Conservation (phyloP, 495 filamentous ascomycete genomes). For the Aspergillus avenaceus region DNA sequence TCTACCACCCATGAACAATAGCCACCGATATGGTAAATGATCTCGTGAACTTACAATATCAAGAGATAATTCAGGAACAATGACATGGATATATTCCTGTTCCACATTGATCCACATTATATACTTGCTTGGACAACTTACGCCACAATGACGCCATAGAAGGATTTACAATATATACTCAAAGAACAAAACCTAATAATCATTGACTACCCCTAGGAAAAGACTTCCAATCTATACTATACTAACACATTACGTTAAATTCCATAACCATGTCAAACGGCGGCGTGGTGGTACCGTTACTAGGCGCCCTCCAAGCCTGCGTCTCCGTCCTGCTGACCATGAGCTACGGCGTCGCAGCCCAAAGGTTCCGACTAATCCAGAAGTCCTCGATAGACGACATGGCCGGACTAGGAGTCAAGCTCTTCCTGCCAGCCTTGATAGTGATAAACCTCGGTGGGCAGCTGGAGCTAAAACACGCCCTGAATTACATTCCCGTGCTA, state of each 20-base stretch:
- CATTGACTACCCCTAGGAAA: too few relatives aligned
- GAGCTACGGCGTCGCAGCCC: slow-evolving; percentile 56
- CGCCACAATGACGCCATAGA: slow-evolving; percentile 15
- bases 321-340: slow-evolving; percentile 69
- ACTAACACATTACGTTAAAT: background rate
- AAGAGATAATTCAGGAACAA: background rate
- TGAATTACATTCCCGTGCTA: slow-evolving; percentile 55
- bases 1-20: too few relatives aligned
- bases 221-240: background rate
- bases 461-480: slow-evolving; percentile 50
- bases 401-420: slow-evolving; percentile 59
- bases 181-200: too few relatives aligned
- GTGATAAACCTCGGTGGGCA: slow-evolving; percentile 64
- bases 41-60: too few relatives aligned
- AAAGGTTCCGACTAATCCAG: slow-evolving; percentile 55
- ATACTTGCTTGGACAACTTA: background rate
- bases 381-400: slow-evolving; percentile 55
- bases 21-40: too few relatives aligned
- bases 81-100: too few relatives aligned
- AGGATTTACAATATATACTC: background rate
- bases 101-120: background rate
- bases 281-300: slow-evolving; percentile 46
- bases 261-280: slow-evolving; percentile 5
- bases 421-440: slow-evolving; percentile 70
- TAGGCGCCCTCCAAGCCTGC: slow-evolving; percentile 67